Evolutionary conservation across 2,329 filamentous ascomycete genomes (phyloP), one percentile per base, ranked within the genome.

Genomic region (Aspergillus spinulosporus): DNA sequence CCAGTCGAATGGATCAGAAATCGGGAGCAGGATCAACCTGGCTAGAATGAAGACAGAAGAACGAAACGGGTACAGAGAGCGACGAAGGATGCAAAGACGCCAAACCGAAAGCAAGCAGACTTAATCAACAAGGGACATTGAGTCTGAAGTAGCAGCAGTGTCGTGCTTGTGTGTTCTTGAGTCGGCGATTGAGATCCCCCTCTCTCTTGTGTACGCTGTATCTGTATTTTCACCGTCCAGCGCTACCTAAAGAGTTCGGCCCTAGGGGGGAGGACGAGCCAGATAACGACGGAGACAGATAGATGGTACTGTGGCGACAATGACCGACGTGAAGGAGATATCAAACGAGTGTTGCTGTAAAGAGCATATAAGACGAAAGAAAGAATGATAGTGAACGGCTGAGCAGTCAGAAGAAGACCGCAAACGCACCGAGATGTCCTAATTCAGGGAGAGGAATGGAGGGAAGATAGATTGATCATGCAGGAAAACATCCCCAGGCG

Each of bases 21-120:
- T 43, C n/a, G 37, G 39, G 43, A 31, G 62, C 67, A 69, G 66
- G 67, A 54, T 69, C 67, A 69, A 69, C 67, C 67, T 62, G 61
- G 48, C 44, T 53, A 52, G 50, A 64, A 63, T 42, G 45, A 64
- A 62, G 32, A 56, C 7, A 47, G 14, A 43, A 52, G 37, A 21
- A 29, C 26, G 42, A 28, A 28, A 21, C 31, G 6, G 47, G 36
- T 43, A 21, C 15, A 42, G 32, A 31, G 53, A 44, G 14, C n/a
- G 42, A 49, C 26, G 29, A 28, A 51, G 34, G 40, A 15, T 28
- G n/a, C 32, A 28, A 37, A 26, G 9, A 49, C 52, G 47, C 31
- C 15, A 50, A 37, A 49, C 49, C 5, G 37, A 56, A 45, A 36
- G 32, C 53, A 40, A 15, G 43, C 12, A n/a, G 21, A 21, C 31